A percentile compares a stretch with the other conserved stretches of the same genome.
Conservation (phyloP, 106 monocot species). For the Acanthochlamys bracteata region DNA sequence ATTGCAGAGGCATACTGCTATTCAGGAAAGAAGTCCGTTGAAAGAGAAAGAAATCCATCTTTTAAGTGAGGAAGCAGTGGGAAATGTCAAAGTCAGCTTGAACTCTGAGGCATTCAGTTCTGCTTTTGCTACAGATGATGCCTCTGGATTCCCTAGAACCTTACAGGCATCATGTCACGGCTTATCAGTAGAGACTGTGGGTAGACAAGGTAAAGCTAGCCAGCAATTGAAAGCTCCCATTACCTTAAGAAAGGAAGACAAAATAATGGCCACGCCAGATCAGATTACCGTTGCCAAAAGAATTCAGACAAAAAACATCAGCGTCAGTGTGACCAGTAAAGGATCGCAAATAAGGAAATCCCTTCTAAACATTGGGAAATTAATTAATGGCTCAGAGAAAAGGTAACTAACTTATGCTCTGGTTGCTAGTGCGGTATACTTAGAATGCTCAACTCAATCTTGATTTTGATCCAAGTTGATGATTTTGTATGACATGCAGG, state of each 20-base stretch:
- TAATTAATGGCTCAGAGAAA: conserved; percentile 11
- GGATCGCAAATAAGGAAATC: conserved; percentile 15
- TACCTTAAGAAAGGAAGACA: conserved; percentile 1
- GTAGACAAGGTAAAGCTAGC: neutral
- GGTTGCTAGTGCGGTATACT: neutral
- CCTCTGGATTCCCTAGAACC: neutral
- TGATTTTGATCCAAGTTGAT: no score
- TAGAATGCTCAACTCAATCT: neutral
- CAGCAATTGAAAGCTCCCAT: neutral
- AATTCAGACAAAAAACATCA: conserved; percentile 1
- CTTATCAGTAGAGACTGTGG: neutral
- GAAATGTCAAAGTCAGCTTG: conserved; percentile 1
- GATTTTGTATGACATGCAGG: neutral
- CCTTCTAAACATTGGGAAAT: neutral
- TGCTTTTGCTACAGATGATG: neutral
- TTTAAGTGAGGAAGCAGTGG: neutral
- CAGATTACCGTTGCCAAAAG: conserved; percentile 1
- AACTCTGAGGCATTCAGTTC: neutral
- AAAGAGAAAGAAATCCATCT: conserved; percentile 2
- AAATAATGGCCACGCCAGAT: conserved; percentile 14
- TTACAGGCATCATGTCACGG: conserved; percentile 8
- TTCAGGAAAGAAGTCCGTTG: neutral
- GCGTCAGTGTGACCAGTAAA: neutral
- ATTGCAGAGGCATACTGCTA: conserved; percentile 6
- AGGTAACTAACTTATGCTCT: neutral